phyloP scores from a whole-genome alignment of 2,329 filamentous ascomycete genomes.

The Trichoderma brevicompactum region DNA sequence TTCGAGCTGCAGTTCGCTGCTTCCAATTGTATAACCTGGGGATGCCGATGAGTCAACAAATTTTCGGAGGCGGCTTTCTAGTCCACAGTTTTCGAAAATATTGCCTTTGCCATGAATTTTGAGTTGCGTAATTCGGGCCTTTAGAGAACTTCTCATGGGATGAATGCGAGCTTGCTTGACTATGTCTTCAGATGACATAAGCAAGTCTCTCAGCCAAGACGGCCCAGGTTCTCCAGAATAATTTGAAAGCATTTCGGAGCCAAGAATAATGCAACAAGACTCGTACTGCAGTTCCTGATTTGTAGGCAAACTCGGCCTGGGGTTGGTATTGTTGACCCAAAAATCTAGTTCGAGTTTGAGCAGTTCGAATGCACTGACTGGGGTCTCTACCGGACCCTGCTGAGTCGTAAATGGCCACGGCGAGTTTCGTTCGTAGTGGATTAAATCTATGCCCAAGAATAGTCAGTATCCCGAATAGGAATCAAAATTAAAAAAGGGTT shows the following conservation, averaged over 20 bases:
- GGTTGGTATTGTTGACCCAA: conserved; percentile 31
- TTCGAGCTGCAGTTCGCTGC: conserved; percentile 60
- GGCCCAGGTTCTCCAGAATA: not conserved
- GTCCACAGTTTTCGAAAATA: conserved; percentile 34
- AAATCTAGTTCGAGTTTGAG: conserved; percentile 42
- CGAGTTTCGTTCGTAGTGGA: conserved; percentile 45
- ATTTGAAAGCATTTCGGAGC: conserved; percentile 32
- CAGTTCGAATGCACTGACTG: conserved; percentile 40
- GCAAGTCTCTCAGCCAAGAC: conserved; percentile 36
- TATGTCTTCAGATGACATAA: conserved; percentile 32
- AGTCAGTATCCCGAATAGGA: not conserved
- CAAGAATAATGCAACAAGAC: conserved; percentile 35
- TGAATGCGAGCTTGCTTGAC: conserved; percentile 31
- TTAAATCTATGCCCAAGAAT: conserved; percentile 38
- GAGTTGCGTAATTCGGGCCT: conserved; percentile 31
- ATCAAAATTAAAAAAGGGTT: not conserved
- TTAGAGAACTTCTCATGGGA: conserved; percentile 32
- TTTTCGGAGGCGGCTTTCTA: conserved; percentile 30
- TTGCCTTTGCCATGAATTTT: conserved; percentile 33
- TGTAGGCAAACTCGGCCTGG: conserved; percentile 19
- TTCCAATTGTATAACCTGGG: conserved; percentile 45
- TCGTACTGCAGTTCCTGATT: conserved; percentile 34
- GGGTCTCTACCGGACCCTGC: conserved; percentile 30
- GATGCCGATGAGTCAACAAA: not conserved
- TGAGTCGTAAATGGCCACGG: conserved; percentile 40